Percentiles rank a stretch among this genome's conserved stretches.
Conservation (phyloP, 495 filamentous ascomycete genomes). For the Bacidia rubella region DNA sequence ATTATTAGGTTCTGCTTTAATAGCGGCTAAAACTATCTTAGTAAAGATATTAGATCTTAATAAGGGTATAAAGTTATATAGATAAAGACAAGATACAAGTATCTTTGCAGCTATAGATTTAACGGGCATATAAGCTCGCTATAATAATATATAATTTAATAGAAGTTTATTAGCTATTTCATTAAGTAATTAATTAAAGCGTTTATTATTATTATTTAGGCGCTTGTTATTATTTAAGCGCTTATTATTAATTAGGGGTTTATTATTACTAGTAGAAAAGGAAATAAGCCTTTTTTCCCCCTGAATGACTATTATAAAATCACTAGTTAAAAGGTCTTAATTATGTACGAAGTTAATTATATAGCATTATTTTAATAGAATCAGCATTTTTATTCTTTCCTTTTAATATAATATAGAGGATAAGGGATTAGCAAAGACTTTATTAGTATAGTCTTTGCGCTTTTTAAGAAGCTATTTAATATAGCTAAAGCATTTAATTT, state of each 20-base stretch:
- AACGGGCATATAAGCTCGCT: background rate
- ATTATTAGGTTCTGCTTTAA: too few species aligned
- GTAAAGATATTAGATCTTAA: constrained; percentile 11
- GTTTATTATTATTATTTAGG: background rate
- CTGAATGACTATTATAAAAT: background rate
- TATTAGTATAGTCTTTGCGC: too few species aligned
- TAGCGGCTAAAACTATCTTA: too few species aligned
- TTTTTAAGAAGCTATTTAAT: too few species aligned
- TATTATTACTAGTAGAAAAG: background rate
- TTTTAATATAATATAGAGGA: background rate
- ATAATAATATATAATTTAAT: background rate
- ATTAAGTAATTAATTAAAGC: background rate
- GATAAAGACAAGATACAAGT: background rate
- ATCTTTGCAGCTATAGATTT: background rate
- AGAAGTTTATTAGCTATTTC: background rate
- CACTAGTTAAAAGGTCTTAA: too few species aligned
- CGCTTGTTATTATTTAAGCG: too few species aligned
- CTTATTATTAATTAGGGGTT: background rate
- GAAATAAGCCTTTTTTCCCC: background rate
- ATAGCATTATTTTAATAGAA: background rate
- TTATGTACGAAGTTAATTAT: background rate
- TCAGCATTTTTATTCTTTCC: background rate
- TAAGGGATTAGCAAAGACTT: too few species aligned
- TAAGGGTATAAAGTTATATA: background rate
- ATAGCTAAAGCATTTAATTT: too few species aligned